Conservation (phyloP, 2,329 filamentous ascomycete genomes). For the Aspergillus clavatus region DNA sequence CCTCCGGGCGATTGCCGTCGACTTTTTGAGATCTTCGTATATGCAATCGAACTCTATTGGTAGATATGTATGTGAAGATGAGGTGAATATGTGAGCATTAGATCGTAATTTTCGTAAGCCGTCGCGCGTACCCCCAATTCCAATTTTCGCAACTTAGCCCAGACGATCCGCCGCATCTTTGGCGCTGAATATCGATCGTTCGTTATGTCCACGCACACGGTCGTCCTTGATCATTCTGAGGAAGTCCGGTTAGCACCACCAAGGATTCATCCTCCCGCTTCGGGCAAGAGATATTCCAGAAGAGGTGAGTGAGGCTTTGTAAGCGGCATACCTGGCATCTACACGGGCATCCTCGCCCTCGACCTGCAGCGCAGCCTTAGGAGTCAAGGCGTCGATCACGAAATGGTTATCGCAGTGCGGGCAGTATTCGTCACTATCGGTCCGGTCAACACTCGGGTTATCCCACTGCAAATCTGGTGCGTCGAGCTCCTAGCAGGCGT, state of each 20-base stretch:
- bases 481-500: constrained; percentile 7
- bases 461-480: not conserved
- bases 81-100: constrained; percentile 14
- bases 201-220: constrained; percentile 57
- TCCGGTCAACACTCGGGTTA: not conserved
- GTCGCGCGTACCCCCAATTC: constrained; percentile 1
- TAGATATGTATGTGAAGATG: not conserved
- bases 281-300: not conserved
- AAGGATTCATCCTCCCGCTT: not conserved
- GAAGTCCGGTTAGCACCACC: constrained; percentile 15
- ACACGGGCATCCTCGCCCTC: constrained; percentile 87
- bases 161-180: constrained; percentile 69
- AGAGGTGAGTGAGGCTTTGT: not conserved
- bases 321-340: constrained; percentile 57
- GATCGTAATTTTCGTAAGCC: constrained; percentile 31
- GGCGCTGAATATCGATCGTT: constrained; percentile 69
- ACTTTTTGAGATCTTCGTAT: too few relatives aligned
- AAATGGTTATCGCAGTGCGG: constrained; percentile 99
- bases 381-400: constrained; percentile 80
- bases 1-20: too few relatives aligned
- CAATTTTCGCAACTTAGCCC: constrained; percentile 63
- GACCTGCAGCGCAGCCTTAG: constrained; percentile 75
- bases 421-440: constrained; percentile 82
- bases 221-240: constrained; percentile 85
- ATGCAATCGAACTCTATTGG: too few relatives aligned